Percentiles rank a stretch among this genome's conserved stretches.
These are phyloP conservation scores for Tephrocybe sp. DNA, from an alignment of 768 basidiomycete species.

Conservation along the genomic window DNA sequence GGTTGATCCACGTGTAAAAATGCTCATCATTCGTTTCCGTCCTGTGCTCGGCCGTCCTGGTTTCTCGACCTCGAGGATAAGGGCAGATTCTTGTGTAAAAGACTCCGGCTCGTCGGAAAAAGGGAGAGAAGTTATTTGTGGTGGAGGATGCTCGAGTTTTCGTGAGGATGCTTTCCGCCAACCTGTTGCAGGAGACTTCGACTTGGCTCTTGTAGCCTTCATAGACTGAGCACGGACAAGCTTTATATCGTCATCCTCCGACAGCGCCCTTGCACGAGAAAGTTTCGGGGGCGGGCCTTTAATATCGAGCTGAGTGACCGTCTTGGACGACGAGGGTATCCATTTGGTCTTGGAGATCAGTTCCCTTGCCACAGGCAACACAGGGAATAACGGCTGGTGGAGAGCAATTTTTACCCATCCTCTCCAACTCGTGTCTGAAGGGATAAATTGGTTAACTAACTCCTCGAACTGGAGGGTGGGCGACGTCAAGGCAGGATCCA, in stretches of 20 bases:
- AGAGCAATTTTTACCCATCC: constrained; percentile 86
- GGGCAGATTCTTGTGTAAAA: constrained; percentile 14
- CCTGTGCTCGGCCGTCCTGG: constrained; percentile 16
- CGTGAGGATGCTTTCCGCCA: constrained; percentile 28
- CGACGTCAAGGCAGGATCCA: constrained; percentile 6
- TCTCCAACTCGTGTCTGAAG: constrained; percentile 74
- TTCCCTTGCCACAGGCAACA: constrained; percentile 77
- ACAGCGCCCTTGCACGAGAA: constrained; percentile 23
- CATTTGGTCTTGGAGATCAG: constrained; percentile 77
- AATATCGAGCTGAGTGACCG: constrained; percentile 30
- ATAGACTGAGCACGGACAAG: constrained; percentile 10
- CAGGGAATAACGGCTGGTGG: constrained; percentile 75
- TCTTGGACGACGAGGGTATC: constrained; percentile 47
- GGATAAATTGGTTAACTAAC: constrained; percentile 75
- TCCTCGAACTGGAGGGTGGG: constrained; percentile 65
- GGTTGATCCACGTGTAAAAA: constrained; percentile 25
- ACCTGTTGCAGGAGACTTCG: constrained; percentile 19
- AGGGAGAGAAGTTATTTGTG: constrained; percentile 29
- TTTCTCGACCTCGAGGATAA: constrained; percentile 10
- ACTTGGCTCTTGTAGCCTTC: constrained; percentile 1
- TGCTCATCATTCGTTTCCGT: constrained; percentile 31
- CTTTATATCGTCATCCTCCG: constrained; percentile 15
- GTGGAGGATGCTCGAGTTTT: constrained; percentile 22
- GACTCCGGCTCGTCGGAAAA: constrained; percentile 44
- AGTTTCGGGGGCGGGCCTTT: constrained; percentile 28